Evolutionary conservation across 139 green algal genomes (phyloP), one percentile per base, ranked within the genome.

Genomic region (Dunaliella sp.): DNA sequence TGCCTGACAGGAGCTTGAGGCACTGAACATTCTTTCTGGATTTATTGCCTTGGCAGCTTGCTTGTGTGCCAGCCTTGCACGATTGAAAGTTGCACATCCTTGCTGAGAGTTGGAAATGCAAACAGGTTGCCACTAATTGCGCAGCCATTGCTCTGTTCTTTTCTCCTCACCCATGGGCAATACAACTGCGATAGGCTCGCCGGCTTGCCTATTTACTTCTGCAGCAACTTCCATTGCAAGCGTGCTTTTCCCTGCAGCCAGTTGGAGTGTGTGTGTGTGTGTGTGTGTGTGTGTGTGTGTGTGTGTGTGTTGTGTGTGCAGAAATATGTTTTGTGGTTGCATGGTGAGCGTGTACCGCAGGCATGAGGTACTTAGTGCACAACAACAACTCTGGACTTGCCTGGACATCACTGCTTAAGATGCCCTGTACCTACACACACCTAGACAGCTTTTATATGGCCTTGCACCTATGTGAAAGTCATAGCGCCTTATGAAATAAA

Each of bases 231-330:
- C 84, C 12, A 33, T 33, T 0, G 95, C 92, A 7, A 96, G 87
- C 3, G 95, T 98, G 74, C 88, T 93, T 83, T 98, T 98, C 72
- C 96, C 81, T 85, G 81, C 37, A 76, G 24, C 31, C 7, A 31
- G 24, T 33, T 65, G 48, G 7, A 65, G 7, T 16, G 16, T 26
- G 48, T 16, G 16, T 26, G 48, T 16, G 16, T 7, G 48, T n/a
- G n/a, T n/a, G n/a, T n/a, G 7, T 16, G 16, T 26, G 48, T 16
- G 16, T 26, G 48, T 16, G 16, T 7, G 48, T n/a, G 7, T 16
- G 16, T 26, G 48, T 16, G 16, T 26, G 48, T 16, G 16, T 7
- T 7, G 48, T 65, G 48, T 65, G 48, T 7, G 48, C 48, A n/a
- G n/a, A n/a, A 65, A 65, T 65, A 7, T 26, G 48, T 65, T 65